Evolutionary conservation across 2,329 filamentous ascomycete genomes (phyloP).

Genomic region (Exophiala viscosa): DNA sequence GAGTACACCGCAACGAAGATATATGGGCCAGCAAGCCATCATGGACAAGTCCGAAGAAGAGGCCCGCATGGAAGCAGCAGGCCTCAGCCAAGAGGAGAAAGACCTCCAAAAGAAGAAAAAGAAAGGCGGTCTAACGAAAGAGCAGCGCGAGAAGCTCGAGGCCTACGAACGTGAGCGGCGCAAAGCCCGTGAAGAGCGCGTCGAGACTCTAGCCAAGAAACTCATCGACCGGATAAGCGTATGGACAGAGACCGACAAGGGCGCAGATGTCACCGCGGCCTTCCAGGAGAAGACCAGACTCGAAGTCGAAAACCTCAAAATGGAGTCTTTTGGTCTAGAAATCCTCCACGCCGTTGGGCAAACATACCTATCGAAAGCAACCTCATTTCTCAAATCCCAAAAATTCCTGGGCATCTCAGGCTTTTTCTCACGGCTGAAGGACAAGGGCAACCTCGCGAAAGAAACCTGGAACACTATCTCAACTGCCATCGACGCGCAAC

Average conservation of each 20-base stretch:
- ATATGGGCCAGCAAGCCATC: conserved; percentile 75
- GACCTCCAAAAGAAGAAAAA: conserved; percentile 80
- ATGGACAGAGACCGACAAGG: conserved; percentile 97
- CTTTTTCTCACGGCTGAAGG: conserved; percentile 89
- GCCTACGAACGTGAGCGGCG: conserved; percentile 85
- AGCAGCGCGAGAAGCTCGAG: conserved; percentile 86
- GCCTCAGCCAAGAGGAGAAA: conserved; percentile 68
- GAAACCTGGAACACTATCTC: conserved; percentile 98
- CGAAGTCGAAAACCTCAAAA: conserved; percentile 97
- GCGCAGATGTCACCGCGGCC: conserved; percentile 73
- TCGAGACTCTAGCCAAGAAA: conserved; percentile 78
- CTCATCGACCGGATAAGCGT: conserved; percentile 84
- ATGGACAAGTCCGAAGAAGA: conserved; percentile 85
- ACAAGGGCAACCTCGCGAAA: conserved; percentile 95
- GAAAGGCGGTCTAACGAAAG: conserved; percentile 79
- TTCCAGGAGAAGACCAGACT: conserved; percentile 93
- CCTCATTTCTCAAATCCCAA: conserved; percentile 84
- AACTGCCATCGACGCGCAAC: conserved; percentile 92
- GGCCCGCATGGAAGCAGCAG: conserved; percentile 60
- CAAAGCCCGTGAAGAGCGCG: conserved; percentile 80
- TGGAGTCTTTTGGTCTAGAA: conserved; percentile 96
- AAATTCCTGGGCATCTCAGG: conserved; percentile 95
- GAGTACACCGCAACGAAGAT: conserved; percentile 46
- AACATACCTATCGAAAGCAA: conserved; percentile 85
- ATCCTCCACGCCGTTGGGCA: conserved; percentile 92